phyloP scores from a whole-genome alignment of 768 basidiomycete species.

The Mycena rebaudengoi region DNA sequence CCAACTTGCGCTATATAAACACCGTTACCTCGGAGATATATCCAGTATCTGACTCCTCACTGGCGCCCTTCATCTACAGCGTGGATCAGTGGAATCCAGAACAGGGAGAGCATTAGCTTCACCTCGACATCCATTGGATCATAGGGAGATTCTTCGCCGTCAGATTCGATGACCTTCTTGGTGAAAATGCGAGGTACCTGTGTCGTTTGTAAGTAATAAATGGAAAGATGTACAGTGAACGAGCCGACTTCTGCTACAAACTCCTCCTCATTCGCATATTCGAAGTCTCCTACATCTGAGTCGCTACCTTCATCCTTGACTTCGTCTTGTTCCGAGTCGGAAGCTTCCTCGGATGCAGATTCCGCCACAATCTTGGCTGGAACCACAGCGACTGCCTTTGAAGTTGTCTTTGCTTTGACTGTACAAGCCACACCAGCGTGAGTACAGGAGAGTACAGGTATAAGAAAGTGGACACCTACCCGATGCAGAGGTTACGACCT shows the following conservation, averaged over 20 bases:
- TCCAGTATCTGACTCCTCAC: background rate
- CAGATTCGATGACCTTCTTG: background rate
- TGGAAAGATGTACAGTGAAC: too few relatives aligned
- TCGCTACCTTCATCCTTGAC: too few relatives aligned
- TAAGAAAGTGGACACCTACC: background rate
- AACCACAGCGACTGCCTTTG: background rate
- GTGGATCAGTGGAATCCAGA: background rate
- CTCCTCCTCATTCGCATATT: background rate
- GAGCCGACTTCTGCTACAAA: background rate
- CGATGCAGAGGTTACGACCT: too few relatives aligned
- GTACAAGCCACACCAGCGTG: background rate
- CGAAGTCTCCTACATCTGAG: background rate
- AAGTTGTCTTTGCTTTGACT: background rate
- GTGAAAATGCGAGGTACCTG: background rate
- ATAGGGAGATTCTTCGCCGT: background rate
- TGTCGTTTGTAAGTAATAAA: too few relatives aligned
- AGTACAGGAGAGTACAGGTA: too few relatives aligned
- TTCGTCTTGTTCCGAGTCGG: too few relatives aligned
- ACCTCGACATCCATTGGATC: background rate
- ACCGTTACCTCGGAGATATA: too few relatives aligned
- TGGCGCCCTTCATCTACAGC: background rate
- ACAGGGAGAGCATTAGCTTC: background rate
- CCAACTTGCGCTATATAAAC: too few relatives aligned
- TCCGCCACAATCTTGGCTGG: background rate
- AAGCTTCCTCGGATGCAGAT: background rate